Evolutionary conservation across 345 rosid species (phyloP), one percentile per base, ranked within the genome.

Genomic region (Linum lewisii): DNA sequence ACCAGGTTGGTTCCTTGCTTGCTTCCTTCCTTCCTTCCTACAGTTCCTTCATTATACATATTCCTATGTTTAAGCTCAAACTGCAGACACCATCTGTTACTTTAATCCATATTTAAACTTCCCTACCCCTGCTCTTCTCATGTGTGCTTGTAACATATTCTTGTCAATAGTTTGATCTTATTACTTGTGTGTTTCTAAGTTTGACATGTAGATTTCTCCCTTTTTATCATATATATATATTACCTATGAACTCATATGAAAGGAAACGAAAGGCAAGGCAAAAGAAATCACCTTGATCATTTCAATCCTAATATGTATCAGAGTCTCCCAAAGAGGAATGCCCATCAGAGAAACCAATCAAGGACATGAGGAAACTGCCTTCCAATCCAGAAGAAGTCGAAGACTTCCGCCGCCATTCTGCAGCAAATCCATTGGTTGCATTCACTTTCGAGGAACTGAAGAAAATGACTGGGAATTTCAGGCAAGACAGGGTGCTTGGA

Each of bases 351-450:
- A 81, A 58, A 60, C 57, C 73, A 22, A 61, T 58, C 32, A 75
- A 69, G 44, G 87, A 86, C 55, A 73, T 61, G 25, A 75, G 75
- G 5, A 89, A 79, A 72, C 71, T 89, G 42, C 99, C 99, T 22
- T 83, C 99, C 63, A 88, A 93, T 63, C 91, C 99, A 0, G 67
- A 85, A 79, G 99, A 93, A 82, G 97, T 93, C 55, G 99, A 93
- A 69, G 91, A 88, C 71, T 65, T 93, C 20, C 87, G 99, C 7
- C 86, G 91, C 10, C 91, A 86, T 65, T 63, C 83, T 24, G 86
- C 83, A 5, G 77, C 91, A 4, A 89, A 93, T 66, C 98, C 99
- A 10, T 74, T 93, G 57, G 74, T 83, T 21, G 97, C 94, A 3
- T 93, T 89, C 75, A 77, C 91, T 3, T 88, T 72, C 51, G 84